These are phyloP conservation scores for Ceratobasidium sp. DNA, from an alignment of 1,284 basidiomycete species.

Conservation along the genomic window DNA sequence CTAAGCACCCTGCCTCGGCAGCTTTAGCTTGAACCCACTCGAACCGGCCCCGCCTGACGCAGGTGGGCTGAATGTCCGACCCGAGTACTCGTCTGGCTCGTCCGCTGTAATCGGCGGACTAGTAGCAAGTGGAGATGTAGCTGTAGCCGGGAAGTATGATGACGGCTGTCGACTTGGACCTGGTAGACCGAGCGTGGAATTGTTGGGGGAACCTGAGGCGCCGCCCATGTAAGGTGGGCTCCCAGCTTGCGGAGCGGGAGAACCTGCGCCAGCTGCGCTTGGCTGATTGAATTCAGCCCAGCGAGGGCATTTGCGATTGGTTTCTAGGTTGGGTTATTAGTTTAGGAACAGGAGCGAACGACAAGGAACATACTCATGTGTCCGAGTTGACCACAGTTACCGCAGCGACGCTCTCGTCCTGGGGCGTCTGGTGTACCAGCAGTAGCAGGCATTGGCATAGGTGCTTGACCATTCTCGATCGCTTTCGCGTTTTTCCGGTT, in stretches of 20 bases:
- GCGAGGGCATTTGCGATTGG: constrained; percentile 91
- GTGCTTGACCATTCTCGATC: constrained; percentile 82
- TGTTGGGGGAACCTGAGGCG: constrained; percentile 62
- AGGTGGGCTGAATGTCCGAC: constrained; percentile 37
- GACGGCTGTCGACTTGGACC: constrained; percentile 16
- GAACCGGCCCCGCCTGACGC: constrained; percentile 18
- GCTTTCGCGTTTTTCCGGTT: constrained; percentile 96
- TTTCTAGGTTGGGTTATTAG: constrained; percentile 68
- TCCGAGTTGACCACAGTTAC: constrained; percentile 94
- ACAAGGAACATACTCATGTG: constrained; percentile 83
- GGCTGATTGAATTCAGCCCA: constrained; percentile 87
- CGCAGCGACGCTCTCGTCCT: constrained; percentile 79
- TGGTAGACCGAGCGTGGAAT: constrained; percentile 56
- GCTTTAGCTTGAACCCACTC: constrained; percentile 36
- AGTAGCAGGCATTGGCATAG: constrained; percentile 78
- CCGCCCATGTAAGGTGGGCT: neutral
- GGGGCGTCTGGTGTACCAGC: constrained; percentile 88
- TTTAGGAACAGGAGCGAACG: neutral
- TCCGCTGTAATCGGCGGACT: constrained; percentile 74
- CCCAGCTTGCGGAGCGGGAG: constrained; percentile 22
- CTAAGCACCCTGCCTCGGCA: constrained; percentile 23
- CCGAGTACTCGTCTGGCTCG: constrained; percentile 51
- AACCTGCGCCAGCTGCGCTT: constrained; percentile 23
- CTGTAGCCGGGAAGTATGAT: constrained; percentile 43
- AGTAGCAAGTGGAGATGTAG: constrained; percentile 82